Base-by-base conservation (phyloP, 768 basidiomycete species). In the Tricholoma saponaceum region DNA sequence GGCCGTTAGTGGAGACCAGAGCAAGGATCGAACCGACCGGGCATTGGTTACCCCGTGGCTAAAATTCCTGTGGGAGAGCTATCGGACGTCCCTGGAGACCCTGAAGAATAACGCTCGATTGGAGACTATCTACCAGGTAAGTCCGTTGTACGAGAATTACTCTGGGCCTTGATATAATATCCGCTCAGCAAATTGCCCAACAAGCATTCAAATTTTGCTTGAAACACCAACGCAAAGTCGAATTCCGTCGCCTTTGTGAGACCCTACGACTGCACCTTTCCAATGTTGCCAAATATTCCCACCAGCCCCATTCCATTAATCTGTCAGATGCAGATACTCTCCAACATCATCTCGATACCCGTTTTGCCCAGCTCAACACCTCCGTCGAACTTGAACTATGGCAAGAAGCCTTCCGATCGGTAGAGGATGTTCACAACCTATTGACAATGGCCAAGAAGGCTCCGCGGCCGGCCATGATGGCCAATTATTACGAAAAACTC, bases 21-120 rank as follows among this genome's bases (percentile, higher is more conserved):
- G 83, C 77, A 90, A 91, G 76, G 95, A 98, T 72, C 79, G 96
- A 64, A 97, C 94, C 28, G 95, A 98, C 74, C 78, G 96, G 47
- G 90, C 94, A 6, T 82, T 98, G 52, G 94, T 99, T 61, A 97
- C 94, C 0, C 96, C 96, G 0, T 97, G 95, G 88, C 88, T 98
- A 68, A 95, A 95, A 69, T 97, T 98, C 72, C 81, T 95, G n/a
- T 98, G 95, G 95, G 96, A 98, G 79, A 92, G 92, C 64, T 98
- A 98, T 69, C 86, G 96, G 56, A 97, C 93, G 18, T 93, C 90
- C 1, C 77, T 99, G 41, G 96, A 98, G 76, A 95, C 95, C 2
- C 80, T 98, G 62, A 96, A 98, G 70, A 96, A 97, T 70, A 98
- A 97, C 67, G 90, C 93, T 16, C 79, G 96, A 16, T 74, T 98